Percentiles rank a stretch among this genome's conserved stretches.
phyloP scores from a whole-genome alignment of 768 basidiomycete species.

The Mycena alexandri region DNA sequence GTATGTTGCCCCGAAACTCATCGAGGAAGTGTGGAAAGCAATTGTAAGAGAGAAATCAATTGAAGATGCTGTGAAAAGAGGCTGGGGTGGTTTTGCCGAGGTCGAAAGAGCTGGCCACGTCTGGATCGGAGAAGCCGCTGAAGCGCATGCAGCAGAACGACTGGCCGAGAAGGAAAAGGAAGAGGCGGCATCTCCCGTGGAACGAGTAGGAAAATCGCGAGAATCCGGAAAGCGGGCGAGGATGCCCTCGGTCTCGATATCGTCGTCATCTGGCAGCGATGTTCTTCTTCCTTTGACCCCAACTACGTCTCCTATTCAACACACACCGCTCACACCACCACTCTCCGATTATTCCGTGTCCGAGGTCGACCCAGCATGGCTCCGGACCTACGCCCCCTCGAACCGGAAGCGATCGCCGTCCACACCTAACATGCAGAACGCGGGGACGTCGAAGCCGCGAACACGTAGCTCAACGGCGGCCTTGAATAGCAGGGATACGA shows the following conservation, averaged over 20 bases:
- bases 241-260: constrained; percentile 36
- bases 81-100: constrained; percentile 35
- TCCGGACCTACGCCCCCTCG: constrained; percentile 7
- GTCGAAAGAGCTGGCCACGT: constrained; percentile 45
- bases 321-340: constrained; percentile 33
- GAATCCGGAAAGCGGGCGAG: constrained; percentile 34
- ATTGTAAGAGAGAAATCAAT: constrained; percentile 37
- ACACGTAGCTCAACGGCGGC: constrained; percentile 29
- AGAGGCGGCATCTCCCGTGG: constrained; percentile 31
- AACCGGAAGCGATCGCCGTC: constrained; percentile 34
- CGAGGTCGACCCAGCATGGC: constrained; percentile 27
- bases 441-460: constrained; percentile 21
- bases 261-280: constrained; percentile 34
- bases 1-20: constrained; percentile 43
- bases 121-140: constrained; percentile 47
- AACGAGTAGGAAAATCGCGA: constrained; percentile 34
- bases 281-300: constrained; percentile 32
- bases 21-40: constrained; percentile 40
- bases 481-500: constrained; percentile 25
- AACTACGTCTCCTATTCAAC: constrained; percentile 32
- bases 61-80: constrained; percentile 36
- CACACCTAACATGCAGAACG: constrained; percentile 19
- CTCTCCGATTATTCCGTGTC: constrained; percentile 33
- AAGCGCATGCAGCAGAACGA: constrained; percentile 41
- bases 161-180: constrained; percentile 43